A percentile compares a stretch with the other conserved stretches of the same genome.
phyloP scores from a whole-genome alignment of 331 rosid species.

The Pyrus hybrid region DNA sequence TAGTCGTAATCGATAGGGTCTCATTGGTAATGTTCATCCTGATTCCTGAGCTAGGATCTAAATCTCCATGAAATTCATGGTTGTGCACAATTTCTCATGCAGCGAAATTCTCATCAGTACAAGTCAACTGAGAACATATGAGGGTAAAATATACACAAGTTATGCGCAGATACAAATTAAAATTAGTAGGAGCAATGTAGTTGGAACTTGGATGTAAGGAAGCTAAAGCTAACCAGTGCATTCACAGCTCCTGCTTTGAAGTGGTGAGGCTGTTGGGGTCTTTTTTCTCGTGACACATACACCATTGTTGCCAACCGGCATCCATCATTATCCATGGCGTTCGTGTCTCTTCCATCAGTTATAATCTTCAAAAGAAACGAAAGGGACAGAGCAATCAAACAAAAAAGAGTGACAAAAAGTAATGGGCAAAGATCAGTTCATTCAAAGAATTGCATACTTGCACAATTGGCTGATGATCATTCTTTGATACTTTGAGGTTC shows the following conservation, averaged over 20 bases:
- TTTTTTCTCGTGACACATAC: conserved; percentile 61
- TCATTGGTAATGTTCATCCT: neutral
- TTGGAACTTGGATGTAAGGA: neutral
- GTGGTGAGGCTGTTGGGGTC: conserved; percentile 48
- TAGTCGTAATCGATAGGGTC: neutral
- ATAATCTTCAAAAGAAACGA: conserved; percentile 28
- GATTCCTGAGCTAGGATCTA: too few relatives aligned
- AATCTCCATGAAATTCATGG: too few relatives aligned
- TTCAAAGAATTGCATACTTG: conserved; percentile 21
- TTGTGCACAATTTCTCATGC: too few relatives aligned
- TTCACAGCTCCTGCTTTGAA: conserved; percentile 84
- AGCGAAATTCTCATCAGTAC: too few relatives aligned
- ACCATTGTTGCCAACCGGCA: conserved; percentile 41
- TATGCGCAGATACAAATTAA: neutral
- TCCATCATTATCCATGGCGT: conserved; percentile 37
- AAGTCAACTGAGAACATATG: too few relatives aligned
- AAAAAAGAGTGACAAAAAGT: neutral
- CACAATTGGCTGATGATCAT: conserved; percentile 56
- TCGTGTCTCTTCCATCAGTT: conserved; percentile 43
- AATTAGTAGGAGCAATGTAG: neutral
- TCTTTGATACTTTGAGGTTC: conserved; percentile 39
- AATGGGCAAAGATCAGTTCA: neutral
- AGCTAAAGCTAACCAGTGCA: conserved; percentile 38
- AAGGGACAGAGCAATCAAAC: neutral
- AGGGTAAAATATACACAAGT: too few relatives aligned